Percentiles rank a stretch among this genome's conserved stretches.
Conservation (phyloP, 1,284 basidiomycete species). For the Mycosarcoma mackinlayi region DNA sequence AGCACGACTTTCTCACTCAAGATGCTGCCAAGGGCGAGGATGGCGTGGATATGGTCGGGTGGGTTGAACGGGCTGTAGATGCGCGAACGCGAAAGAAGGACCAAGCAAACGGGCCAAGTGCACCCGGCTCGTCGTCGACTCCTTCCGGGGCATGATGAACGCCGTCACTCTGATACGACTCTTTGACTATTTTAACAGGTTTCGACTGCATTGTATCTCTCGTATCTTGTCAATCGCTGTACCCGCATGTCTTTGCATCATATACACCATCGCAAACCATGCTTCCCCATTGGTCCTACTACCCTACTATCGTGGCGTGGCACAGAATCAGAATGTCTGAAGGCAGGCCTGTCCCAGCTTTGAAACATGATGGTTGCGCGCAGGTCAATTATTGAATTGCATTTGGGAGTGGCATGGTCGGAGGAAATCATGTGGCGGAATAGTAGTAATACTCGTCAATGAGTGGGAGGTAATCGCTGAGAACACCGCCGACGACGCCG, state of each 20-base stretch:
- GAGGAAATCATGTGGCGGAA: slow-evolving; percentile 53
- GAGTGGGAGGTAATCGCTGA: slow-evolving; percentile 90
- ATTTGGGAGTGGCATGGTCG: background rate
- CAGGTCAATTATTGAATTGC: background rate
- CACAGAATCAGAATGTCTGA: no score
- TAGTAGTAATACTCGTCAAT: slow-evolving; percentile 95
- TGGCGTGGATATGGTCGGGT: slow-evolving; percentile 68
- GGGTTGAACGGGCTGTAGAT: slow-evolving; percentile 57
- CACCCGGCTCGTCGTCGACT: slow-evolving; percentile 1
- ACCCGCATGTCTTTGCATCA: slow-evolving; percentile 8
- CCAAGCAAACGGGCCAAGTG: slow-evolving; percentile 11
- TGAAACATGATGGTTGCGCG: no score
- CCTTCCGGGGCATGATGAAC: background rate
- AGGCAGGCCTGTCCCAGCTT: no score
- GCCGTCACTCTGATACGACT: background rate
- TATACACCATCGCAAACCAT: slow-evolving; percentile 5
- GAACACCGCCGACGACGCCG: slow-evolving; percentile 79
- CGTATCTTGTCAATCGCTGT: no score
- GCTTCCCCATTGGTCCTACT: no score
- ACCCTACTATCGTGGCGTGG: no score
- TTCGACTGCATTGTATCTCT: no score
- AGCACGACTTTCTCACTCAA: slow-evolving; percentile 78
- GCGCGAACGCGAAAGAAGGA: slow-evolving; percentile 30
- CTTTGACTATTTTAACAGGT: no score
- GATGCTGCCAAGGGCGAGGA: slow-evolving; percentile 56